Percentiles rank a stretch among this genome's conserved stretches.
Evolutionary conservation across 176 grass and related monocot species (phyloP).

Genomic region (Carex parvula): DNA sequence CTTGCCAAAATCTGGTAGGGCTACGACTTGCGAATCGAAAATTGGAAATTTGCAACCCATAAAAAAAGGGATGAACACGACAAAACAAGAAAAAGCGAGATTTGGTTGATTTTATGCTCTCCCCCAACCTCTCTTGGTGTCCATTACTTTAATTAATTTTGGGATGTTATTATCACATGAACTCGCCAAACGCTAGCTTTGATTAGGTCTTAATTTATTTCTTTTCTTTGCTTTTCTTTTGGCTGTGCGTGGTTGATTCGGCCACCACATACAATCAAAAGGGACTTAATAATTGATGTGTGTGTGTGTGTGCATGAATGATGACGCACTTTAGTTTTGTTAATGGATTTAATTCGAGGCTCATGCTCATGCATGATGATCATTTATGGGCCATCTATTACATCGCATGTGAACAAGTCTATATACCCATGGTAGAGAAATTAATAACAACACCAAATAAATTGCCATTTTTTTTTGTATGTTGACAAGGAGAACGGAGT

Average conservation of each 20-base stretch:
- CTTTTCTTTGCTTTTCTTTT: background rate
- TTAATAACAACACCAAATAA: too few species aligned
- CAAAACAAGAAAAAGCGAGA: constrained; percentile 17
- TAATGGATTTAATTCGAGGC: background rate
- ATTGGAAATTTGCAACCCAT: background rate
- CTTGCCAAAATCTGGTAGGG: background rate
- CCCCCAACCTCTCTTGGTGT: background rate
- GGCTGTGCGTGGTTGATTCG: constrained; percentile 12
- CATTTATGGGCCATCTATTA: constrained; percentile 8
- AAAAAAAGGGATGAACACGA: constrained; percentile 4
- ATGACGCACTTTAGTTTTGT: background rate
- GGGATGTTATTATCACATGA: background rate
- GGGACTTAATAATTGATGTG: constrained; percentile 7
- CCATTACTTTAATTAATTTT: constrained; percentile 13
- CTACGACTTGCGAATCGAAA: background rate
- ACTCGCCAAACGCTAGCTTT: background rate
- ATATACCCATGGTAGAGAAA: background rate
- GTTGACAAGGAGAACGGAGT: too few species aligned
- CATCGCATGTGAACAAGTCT: constrained; percentile 8
- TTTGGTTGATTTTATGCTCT: constrained; percentile 31
- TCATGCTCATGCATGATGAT: background rate
- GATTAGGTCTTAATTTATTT: background rate
- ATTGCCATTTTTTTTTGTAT: background rate
- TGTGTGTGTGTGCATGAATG: background rate
- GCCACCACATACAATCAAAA: background rate